Conservation (phyloP, 1,284 basidiomycete species). For the Microbotryum lychnidis-dioicae region DNA sequence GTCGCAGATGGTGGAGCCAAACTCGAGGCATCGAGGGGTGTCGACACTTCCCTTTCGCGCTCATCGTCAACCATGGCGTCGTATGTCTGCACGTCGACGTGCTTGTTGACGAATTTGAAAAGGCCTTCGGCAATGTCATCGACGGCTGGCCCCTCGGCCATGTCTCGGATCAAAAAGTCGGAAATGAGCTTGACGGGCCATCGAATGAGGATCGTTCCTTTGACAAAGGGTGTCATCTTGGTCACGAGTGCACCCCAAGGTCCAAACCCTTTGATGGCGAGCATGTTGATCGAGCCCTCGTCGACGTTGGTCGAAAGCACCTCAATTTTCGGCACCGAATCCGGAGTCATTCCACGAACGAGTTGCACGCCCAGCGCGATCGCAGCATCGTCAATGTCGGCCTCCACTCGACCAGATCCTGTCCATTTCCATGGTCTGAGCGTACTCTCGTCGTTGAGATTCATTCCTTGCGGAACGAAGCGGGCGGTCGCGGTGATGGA, state of each 20-base stretch:
- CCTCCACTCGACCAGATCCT: constrained; percentile 6
- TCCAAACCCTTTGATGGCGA: constrained; percentile 1
- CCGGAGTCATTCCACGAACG: background rate
- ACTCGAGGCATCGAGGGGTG: constrained; percentile 2
- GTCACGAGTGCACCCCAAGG: constrained; percentile 7
- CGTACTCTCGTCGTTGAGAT: background rate
- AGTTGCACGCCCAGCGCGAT: background rate
- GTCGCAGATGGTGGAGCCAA: background rate
- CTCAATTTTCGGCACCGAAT: background rate
- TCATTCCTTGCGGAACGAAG: background rate
- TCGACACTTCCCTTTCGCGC: constrained; percentile 5
- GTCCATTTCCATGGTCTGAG: constrained; percentile 1
- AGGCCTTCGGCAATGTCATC: constrained; percentile 13
- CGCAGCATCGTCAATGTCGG: constrained; percentile 3
- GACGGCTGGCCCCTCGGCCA: constrained; percentile 8
- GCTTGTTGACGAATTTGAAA: constrained; percentile 3
- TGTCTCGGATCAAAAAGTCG: constrained; percentile 11
- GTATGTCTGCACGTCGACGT: constrained; percentile 6
- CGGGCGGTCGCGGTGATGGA: background rate
- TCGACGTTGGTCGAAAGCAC: constrained; percentile 1
- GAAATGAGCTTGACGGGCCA: background rate
- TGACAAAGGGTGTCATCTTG: background rate
- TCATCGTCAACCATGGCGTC: constrained; percentile 5
- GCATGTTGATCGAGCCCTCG: constrained; percentile 4
- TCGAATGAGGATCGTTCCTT: constrained; percentile 6